Base-by-base conservation (phyloP, 2,329 filamentous ascomycete genomes). In the Fusarium sp. region DNA sequence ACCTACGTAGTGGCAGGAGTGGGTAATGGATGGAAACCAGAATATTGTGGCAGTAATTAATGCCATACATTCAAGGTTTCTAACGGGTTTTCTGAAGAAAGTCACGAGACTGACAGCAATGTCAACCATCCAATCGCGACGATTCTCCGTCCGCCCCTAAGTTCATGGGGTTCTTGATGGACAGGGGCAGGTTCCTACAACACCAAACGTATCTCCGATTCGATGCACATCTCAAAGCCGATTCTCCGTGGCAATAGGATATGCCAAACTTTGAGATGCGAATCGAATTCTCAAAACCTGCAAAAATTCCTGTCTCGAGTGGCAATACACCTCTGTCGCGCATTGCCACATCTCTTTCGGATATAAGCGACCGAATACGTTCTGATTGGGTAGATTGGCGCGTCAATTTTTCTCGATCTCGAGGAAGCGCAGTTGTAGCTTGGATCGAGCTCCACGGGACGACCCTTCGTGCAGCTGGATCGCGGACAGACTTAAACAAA, bases 401-500 rank as follows among this genome's bases (percentile, higher is more conserved):
- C 61, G 68, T 28, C 44, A 47, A 51, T 35, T 47, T 48, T 47
- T 56, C 44, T 65, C 75, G 81, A 82, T 81, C 77, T 72, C 45
- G 14, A 64, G 36, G 70, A 79, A 72, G 67, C 74, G 75, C 78
- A 74, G 68, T 50, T 32, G 65, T 81, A 80, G 79, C 66, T 67
- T 63, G 60, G 68, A 82, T 82, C 80, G 77, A 73, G 70, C 69
- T 67, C 54, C 55, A 47, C 63, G 69, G 73, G 60, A 73, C 66
- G 73, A 77, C 77, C 75, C 77, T 77, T 77, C 51, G 32, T 77
- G 76, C 75, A 78, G 68, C 69, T 71, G 26, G 60, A 45, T 59
- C 41, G 32, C 54, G 62, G 39, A 41, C 38, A 50, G 60, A 24
- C 58, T 45, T 66, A 28, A 24, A 50, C 63, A 30, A 74, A 72